A percentile compares a stretch with the other conserved stretches of the same genome.
phyloP scores from a whole-genome alignment of 2,329 filamentous ascomycete genomes.

The Fonsecaea erecta region DNA sequence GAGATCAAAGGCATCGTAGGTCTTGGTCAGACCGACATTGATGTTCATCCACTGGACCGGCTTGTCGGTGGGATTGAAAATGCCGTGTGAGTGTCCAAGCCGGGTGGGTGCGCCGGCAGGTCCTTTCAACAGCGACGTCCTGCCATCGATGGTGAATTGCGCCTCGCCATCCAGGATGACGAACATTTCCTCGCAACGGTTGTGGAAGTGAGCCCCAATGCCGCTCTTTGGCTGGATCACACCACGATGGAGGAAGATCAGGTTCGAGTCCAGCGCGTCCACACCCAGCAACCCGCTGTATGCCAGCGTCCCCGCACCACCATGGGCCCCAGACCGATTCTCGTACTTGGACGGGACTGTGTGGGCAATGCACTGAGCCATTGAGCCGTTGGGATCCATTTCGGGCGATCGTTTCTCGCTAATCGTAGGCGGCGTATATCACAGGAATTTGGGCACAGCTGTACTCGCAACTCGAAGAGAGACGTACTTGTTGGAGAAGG shows the following conservation, averaged over 20 bases:
- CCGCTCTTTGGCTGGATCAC: slow-evolving; percentile 1
- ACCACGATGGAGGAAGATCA: slow-evolving; percentile 1
- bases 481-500: too few relatives aligned
- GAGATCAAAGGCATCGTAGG: slow-evolving; percentile 8
- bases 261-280: slow-evolving; percentile 5
- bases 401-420: too few relatives aligned
- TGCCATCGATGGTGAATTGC: slow-evolving; percentile 9
- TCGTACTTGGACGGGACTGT: too few relatives aligned
- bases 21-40: slow-evolving; percentile 7
- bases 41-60: slow-evolving; percentile 10
- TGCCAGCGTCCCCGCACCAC: neutral
- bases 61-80: neutral
- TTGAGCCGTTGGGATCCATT: too few relatives aligned
- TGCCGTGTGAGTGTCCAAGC: slow-evolving; percentile 7
- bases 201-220: slow-evolving; percentile 6
- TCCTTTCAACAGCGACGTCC: slow-evolving; percentile 4
- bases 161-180: slow-evolving; percentile 9
- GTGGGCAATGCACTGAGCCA: too few relatives aligned
- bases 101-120: neutral
- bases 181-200: slow-evolving; percentile 7
- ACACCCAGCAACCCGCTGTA: neutral
- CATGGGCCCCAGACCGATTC: neutral
- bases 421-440: too few relatives aligned
- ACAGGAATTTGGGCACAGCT: too few relatives aligned
- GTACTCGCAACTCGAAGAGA: too few relatives aligned